Evolutionary conservation across 169 alveolate genomes (phyloP).

Genomic region (Pseudocohnilembus persalinus): DNA sequence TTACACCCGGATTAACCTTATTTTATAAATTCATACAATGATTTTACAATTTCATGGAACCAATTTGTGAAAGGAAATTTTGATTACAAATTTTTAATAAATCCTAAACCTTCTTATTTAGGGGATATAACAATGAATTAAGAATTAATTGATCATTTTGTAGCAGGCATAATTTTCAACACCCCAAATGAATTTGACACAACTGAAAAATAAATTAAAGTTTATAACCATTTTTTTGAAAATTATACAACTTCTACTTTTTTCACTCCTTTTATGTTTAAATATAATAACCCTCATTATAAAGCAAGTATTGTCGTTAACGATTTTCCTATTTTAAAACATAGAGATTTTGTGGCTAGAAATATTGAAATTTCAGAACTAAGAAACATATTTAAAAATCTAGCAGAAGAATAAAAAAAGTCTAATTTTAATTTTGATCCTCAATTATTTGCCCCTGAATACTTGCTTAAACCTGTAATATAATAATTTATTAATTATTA

Average conservation of each 20-base stretch:
- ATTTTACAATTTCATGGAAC: constrained; percentile 7
- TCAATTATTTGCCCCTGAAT: neutral
- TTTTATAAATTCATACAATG: constrained; percentile 8
- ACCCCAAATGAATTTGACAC: constrained; percentile 2
- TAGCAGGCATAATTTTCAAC: constrained; percentile 3
- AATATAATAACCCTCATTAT: constrained; percentile 9
- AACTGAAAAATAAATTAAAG: neutral
- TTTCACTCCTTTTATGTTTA: constrained; percentile 17
- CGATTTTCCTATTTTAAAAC: constrained; percentile 6
- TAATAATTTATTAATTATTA: neutral
- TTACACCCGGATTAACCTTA: constrained; percentile 9
- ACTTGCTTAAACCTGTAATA: neutral
- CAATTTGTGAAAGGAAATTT: constrained; percentile 22
- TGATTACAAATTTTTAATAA: constrained; percentile 21
- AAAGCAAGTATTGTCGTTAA: constrained; percentile 8
- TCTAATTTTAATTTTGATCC: neutral
- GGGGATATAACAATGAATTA: constrained; percentile 4
- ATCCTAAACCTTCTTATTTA: constrained; percentile 15
- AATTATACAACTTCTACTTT: neutral
- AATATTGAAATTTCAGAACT: constrained; percentile 6
- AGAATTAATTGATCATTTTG: neutral
- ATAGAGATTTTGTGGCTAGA: constrained; percentile 13
- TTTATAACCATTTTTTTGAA: constrained; percentile 2
- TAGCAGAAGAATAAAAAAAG: neutral
- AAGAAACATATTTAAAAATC: neutral